These are phyloP conservation scores for Botrytis aclada DNA, from an alignment of 2,329 filamentous ascomycete species.

Conservation along the genomic window DNA sequence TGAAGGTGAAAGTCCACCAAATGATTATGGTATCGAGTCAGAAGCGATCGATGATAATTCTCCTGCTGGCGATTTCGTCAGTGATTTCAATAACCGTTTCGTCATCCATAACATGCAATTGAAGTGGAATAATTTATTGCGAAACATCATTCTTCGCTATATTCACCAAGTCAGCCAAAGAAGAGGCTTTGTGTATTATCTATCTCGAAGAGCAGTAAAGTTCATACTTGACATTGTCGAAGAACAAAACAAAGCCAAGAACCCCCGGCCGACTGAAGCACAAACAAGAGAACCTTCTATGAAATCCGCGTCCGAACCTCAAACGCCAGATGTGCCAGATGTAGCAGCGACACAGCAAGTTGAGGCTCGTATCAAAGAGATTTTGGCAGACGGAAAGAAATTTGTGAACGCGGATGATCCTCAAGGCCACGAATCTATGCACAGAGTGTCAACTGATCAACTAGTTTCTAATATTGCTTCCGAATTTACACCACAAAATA, in stretches of 20 bases:
- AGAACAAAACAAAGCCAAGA: slow-evolving; percentile 69
- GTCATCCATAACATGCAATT: slow-evolving; percentile 96
- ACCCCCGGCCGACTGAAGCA: slow-evolving; percentile 34
- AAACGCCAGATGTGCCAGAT: slow-evolving; percentile 25
- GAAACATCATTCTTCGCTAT: slow-evolving; percentile 95
- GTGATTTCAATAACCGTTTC: slow-evolving; percentile 97
- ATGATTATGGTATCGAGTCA: slow-evolving; percentile 43
- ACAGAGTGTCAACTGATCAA: slow-evolving; percentile 52
- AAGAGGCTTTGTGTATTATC: slow-evolving; percentile 95
- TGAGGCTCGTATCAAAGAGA: slow-evolving; percentile 79
- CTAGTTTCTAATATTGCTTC: slow-evolving; percentile 74
- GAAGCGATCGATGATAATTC: slow-evolving; percentile 60
- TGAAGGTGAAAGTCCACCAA: slow-evolving; percentile 32
- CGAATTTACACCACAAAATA: slow-evolving; percentile 87
- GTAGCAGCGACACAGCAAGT: slow-evolving; percentile 56
- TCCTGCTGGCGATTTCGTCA: slow-evolving; percentile 76
- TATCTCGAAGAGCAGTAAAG: slow-evolving; percentile 91
- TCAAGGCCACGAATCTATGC: slow-evolving; percentile 38
- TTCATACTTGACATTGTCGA: slow-evolving; percentile 98
- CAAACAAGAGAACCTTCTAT: slow-evolving; percentile 32
- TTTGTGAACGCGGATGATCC: slow-evolving; percentile 70
- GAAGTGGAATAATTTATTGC: slow-evolving; percentile 96
- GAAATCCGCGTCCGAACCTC: slow-evolving; percentile 25
- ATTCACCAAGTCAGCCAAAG: slow-evolving; percentile 96
- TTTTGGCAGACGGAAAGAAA: slow-evolving; percentile 78